Evolutionary conservation across 2,329 filamentous ascomycete genomes (phyloP).

Genomic region (Colletotrichum tanaceti): DNA sequence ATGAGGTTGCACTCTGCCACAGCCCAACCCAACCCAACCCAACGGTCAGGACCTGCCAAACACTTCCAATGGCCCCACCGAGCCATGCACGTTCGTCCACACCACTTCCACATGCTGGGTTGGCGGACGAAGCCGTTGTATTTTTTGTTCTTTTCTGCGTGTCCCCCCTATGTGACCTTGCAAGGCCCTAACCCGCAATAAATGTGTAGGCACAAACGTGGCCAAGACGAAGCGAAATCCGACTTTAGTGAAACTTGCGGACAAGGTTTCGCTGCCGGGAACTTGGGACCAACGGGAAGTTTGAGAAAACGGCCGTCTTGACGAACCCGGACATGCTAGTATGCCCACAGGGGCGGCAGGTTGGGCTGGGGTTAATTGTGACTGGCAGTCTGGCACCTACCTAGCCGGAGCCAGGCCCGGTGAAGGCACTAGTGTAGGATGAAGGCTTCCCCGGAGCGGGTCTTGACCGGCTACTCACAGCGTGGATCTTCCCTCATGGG

Average conservation of each 20-base stretch:
- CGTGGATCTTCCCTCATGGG: conserved; percentile 16
- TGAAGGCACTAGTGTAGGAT: conserved; percentile 16
- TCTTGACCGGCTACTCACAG: conserved; percentile 16
- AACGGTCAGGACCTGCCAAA: conserved; percentile 28
- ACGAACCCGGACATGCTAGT: conserved; percentile 24
- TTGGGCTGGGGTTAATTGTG: neutral
- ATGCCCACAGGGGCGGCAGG: conserved; percentile 16
- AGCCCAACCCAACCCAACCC: conserved; percentile 38
- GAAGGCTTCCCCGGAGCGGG: conserved; percentile 23
- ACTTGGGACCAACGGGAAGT: conserved; percentile 33
- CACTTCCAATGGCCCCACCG: conserved; percentile 21
- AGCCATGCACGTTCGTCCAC: conserved; percentile 18
- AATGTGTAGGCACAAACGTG: conserved; percentile 9
- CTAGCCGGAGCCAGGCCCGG: conserved; percentile 8
- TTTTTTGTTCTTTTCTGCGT: neutral
- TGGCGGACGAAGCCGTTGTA: conserved; percentile 37
- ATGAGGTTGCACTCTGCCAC: conserved; percentile 31
- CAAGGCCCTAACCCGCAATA: conserved; percentile 6
- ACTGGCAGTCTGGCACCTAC: neutral
- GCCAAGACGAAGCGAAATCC: conserved; percentile 14
- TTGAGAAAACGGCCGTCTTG: conserved; percentile 29
- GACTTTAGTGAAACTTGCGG: conserved; percentile 15
- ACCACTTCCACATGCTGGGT: conserved; percentile 33
- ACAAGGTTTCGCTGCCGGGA: conserved; percentile 23
- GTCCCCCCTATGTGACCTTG: conserved; percentile 21